Conservation (phyloP, 164 flowering plant genomes). For the Dillenia turbinata region DNA sequence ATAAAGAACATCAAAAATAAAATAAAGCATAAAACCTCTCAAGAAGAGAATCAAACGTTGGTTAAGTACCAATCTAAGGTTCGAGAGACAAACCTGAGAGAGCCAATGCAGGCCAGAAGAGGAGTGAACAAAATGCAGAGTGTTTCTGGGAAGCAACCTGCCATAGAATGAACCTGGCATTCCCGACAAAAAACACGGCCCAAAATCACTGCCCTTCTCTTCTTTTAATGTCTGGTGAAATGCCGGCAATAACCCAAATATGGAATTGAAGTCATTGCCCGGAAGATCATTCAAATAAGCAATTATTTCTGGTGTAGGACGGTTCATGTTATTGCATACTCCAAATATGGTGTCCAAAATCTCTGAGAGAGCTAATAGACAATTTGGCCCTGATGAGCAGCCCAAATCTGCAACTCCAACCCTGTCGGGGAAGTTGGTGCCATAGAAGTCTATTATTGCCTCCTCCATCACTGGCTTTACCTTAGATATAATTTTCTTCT, state of each 20-base stretch:
- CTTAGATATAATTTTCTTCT: conserved; percentile 32
- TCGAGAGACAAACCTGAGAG: conserved; percentile 29
- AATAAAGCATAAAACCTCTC: no score
- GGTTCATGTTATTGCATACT: conserved; percentile 5
- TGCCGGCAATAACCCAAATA: conserved; percentile 26
- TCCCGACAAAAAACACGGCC: conserved; percentile 28
- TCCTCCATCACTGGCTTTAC: conserved; percentile 19
- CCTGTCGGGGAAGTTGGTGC: conserved; percentile 11
- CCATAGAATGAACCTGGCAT: conserved; percentile 51
- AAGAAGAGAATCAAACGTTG: no score
- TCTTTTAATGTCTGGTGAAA: conserved; percentile 18
- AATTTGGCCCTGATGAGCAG: conserved; percentile 54
- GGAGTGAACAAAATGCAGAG: conserved; percentile 47
- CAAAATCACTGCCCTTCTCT: conserved; percentile 9
- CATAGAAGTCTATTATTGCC: conserved; percentile 12
- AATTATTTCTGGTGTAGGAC: conserved; percentile 23
- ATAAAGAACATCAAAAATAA: no score
- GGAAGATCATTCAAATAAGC: conserved; percentile 48
- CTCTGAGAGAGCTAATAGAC: conserved; percentile 19
- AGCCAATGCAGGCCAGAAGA: conserved; percentile 59
- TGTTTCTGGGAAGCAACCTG: conserved; percentile 33
- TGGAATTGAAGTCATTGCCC: conserved; percentile 43
- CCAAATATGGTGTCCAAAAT: conserved; percentile 17
- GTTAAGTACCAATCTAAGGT: no score
- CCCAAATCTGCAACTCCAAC: conserved; percentile 54